Conservation (phyloP, 2,329 filamentous ascomycete genomes). For the Pseudocercospora musae region DNA sequence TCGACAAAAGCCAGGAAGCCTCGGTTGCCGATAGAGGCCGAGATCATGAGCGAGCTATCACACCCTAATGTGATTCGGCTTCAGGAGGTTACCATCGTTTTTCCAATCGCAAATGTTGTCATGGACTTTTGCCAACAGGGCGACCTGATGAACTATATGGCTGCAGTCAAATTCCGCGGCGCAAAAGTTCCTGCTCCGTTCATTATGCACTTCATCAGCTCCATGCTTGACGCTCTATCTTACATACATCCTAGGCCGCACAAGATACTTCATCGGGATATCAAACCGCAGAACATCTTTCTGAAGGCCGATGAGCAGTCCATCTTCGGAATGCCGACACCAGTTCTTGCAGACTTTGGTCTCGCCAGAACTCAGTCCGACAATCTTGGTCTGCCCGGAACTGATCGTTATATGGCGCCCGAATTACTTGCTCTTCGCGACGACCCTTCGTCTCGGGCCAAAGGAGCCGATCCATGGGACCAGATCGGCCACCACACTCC, state of each 20-base stretch:
- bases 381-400: conserved; percentile 9
- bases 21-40: conserved; percentile 8
- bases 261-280: conserved; percentile 9
- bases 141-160: conserved; percentile 18
- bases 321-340: conserved; percentile 3
- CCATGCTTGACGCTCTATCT: conserved; percentile 22
- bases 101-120: conserved; percentile 4
- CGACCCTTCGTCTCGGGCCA: too few species aligned
- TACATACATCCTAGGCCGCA: conserved; percentile 22
- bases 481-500: conserved; percentile 5
- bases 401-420: conserved; percentile 7
- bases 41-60: neutral
- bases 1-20: neutral
- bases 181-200: conserved; percentile 15
- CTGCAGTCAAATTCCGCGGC: neutral
- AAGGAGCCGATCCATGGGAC: neutral
- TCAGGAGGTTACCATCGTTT: neutral
- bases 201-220: conserved; percentile 22
- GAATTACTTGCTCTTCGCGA: neutral
- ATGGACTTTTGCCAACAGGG: conserved; percentile 23
- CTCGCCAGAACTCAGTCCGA: conserved; percentile 3
- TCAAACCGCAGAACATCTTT: conserved; percentile 16
- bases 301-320: neutral
- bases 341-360: conserved; percentile 12
- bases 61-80: conserved; percentile 17